phyloP scores from a whole-genome alignment of 352 stramenopile genomes.

The Discostella stelligera region DNA sequence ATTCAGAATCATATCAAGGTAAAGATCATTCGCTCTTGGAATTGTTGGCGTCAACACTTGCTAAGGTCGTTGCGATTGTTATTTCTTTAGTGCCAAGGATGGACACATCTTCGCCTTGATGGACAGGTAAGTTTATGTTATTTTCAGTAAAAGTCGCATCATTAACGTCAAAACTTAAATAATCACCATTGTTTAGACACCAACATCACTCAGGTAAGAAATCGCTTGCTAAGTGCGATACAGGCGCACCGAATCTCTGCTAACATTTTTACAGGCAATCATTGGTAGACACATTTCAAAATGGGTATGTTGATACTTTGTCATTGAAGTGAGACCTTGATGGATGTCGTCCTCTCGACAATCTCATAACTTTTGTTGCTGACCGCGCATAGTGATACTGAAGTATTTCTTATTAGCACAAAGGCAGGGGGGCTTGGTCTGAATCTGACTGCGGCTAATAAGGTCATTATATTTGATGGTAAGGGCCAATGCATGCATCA shows the following conservation, averaged over 20 bases:
- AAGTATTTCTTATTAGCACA: conserved; percentile 81
- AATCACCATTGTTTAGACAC: conserved; percentile 8
- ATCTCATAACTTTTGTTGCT: too few species aligned
- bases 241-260: too few species aligned
- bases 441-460: conserved; percentile 74
- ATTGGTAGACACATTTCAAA: conserved; percentile 79
- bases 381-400: conserved; percentile 32
- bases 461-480: conserved; percentile 62
- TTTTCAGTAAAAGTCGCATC: neutral
- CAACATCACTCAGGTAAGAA: conserved; percentile 16
- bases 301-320: conserved; percentile 24
- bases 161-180: neutral
- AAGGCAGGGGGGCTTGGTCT: conserved; percentile 81
- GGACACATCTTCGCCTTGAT: conserved; percentile 46
- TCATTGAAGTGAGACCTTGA: too few species aligned
- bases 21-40: neutral
- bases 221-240: too few species aligned
- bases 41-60: neutral
- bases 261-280: conserved; percentile 43
- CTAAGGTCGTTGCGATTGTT: neutral
- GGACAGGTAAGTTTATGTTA: conserved; percentile 23
- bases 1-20: conserved; percentile 76
- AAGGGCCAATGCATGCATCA: conserved; percentile 6
- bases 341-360: too few species aligned
- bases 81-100: conserved; percentile 37